Base-by-base conservation (phyloP, 2,329 filamentous ascomycete genomes). In the Cercospora zeae-maydis region DNA sequence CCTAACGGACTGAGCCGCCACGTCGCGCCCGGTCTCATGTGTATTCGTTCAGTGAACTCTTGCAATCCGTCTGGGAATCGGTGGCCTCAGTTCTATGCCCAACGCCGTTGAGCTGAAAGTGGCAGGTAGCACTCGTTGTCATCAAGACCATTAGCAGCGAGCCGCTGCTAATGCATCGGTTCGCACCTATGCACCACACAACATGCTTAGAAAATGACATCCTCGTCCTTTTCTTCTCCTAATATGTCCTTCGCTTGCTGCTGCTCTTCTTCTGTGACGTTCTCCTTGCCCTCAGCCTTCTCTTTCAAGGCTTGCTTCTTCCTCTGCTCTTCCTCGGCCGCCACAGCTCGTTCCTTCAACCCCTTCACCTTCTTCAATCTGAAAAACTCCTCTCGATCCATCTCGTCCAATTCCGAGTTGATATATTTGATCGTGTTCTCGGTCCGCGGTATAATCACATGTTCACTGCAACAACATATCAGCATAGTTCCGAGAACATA, bases 371-470 rank as follows among this genome's bases (percentile, higher is more conserved):
- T 99, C 81, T 99, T 99, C 75, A 99, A 79, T 69, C 95, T 85
- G 79, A 97, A 99, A 77, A 99, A 99, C 76, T 99, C 95, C 77
- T 98, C 95, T 82, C 95, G 87, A 78, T 98, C 96, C 56, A 99
- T 83, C 79, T 99, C 95, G 75, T 99, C 95, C 14, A 99, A 85
- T 77, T 99, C 95, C 0, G 93, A 96, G 80, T 98, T 98, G 83
- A 98, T 98, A 75, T 98, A 99, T 80, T 96, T 97, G 82, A 99
- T 99, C n/a, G 95, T 99, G 74, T 98, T 99, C 77, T 99, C 95
- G 13, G 95, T 99, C 69, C 95, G 86, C 11, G 95, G 95, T 72
- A 99, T 99, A 71, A 99, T 98, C 71, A 99, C 91, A 77, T 96
- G 90, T 78, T 95, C 91, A 73, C 86, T 90, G 69, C 24, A 39